Evolutionary conservation across 208 protist species (phyloP).

Genomic region (Acanthamoeba rhysodes): DNA sequence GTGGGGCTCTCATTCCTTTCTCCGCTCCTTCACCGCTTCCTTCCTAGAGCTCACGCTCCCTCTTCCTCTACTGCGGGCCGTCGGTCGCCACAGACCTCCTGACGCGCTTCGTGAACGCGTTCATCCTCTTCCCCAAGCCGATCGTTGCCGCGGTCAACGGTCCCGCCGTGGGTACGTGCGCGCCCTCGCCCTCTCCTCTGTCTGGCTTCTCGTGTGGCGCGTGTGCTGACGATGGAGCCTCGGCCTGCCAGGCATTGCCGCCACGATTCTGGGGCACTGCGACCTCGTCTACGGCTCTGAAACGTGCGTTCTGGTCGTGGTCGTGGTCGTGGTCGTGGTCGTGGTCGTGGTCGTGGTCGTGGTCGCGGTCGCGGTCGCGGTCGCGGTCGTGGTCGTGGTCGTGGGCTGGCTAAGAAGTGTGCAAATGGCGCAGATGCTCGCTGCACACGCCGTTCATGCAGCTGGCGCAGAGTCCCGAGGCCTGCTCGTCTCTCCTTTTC

Average conservation of each 20-base stretch:
- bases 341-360: not conserved
- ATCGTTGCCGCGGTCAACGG: constrained; percentile 72
- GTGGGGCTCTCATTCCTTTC: no score
- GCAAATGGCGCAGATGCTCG: not conserved
- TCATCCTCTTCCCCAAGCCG: constrained; percentile 73
- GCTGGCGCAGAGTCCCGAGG: constrained; percentile 74
- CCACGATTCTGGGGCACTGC: constrained; percentile 71
- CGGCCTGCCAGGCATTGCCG: constrained; percentile 11
- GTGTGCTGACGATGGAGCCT: not conserved
- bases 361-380: not conserved
- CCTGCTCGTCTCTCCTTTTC: constrained; percentile 72
- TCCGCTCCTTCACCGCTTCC: not conserved
- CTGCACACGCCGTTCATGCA: constrained; percentile 73
- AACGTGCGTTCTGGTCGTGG: not conserved
- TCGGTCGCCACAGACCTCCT: constrained; percentile 8
- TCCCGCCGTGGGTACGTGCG: constrained; percentile 29
- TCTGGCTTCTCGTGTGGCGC: no score
- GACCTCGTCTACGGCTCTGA: constrained; percentile 66
- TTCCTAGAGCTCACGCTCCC: not conserved
- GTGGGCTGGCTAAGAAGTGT: no score
- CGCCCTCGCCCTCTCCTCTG: not conserved
- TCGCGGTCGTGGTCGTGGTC: not conserved
- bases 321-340: not conserved
- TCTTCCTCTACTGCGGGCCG: not conserved
- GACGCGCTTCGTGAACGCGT: constrained; percentile 70